These are phyloP conservation scores for Verticillium tricorpus DNA, from an alignment of 2,329 filamentous ascomycete genomes.

Conservation along the genomic window DNA sequence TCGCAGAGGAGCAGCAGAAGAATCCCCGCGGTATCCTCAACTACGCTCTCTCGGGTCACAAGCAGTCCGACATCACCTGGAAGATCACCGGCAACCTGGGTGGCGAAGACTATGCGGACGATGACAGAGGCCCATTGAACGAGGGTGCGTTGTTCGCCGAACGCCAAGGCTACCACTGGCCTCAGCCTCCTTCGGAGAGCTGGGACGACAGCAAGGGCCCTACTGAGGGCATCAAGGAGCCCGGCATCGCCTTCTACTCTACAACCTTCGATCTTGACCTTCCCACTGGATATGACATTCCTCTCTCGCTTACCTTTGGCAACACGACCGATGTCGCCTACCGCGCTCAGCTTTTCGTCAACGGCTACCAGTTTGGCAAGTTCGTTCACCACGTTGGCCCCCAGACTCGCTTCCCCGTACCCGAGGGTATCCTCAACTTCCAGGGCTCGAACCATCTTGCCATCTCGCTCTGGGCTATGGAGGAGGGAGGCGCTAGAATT, in stretches of 20 bases:
- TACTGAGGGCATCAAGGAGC: conserved; percentile 28
- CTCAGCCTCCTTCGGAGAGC: conserved; percentile 34
- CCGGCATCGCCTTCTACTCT: conserved; percentile 53
- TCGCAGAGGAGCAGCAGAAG: conserved; percentile 54
- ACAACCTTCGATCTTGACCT: conserved; percentile 49
- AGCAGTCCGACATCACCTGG: conserved; percentile 47
- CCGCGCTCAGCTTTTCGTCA: conserved; percentile 61
- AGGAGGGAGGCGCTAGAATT: conserved; percentile 42
- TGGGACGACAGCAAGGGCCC: conserved; percentile 35
- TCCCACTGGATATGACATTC: conserved; percentile 49
- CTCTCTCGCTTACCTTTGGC: conserved; percentile 49
- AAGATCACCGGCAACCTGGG: conserved; percentile 59
- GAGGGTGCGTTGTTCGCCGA: conserved; percentile 55
- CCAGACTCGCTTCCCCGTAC: conserved; percentile 62
- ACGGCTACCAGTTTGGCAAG: conserved; percentile 62
- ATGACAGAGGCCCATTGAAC: conserved; percentile 54
- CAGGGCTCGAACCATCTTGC: conserved; percentile 61
- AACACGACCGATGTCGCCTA: conserved; percentile 36
- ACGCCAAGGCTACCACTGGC: conserved; percentile 52
- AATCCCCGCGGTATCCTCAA: conserved; percentile 52
- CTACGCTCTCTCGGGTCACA: conserved; percentile 45
- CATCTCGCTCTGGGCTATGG: conserved; percentile 61
- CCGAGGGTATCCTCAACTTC: conserved; percentile 64
- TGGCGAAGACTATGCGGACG: conserved; percentile 53
- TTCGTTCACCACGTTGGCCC: conserved; percentile 61